A percentile compares a stretch with the other conserved stretches of the same genome.
Conservation (phyloP, 257 asterid genomes). For the Cordia subcordata region DNA sequence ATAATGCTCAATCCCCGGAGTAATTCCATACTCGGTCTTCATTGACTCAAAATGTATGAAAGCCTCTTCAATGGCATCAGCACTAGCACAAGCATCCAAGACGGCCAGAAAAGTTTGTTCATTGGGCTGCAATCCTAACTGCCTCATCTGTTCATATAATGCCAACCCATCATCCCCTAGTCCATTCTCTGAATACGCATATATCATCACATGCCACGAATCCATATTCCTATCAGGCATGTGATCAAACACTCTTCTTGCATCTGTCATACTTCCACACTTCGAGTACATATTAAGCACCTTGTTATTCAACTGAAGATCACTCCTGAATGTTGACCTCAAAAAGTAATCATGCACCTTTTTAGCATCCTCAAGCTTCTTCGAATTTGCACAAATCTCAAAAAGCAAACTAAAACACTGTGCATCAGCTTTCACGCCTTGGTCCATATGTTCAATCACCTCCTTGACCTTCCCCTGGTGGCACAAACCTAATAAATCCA, state of each 20-base stretch:
- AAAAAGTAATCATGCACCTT: constrained; percentile 82
- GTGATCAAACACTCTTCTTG: constrained; percentile 84
- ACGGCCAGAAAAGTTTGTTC: constrained; percentile 75
- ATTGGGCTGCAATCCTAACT: constrained; percentile 47
- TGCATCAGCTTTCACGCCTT: constrained; percentile 58
- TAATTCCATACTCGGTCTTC: constrained; percentile 60
- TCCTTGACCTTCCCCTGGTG: constrained; percentile 74
- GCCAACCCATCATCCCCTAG: constrained; percentile 89
- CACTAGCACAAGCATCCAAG: constrained; percentile 86
- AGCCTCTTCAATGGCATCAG: constrained; percentile 90
- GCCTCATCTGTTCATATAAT: constrained; percentile 79
- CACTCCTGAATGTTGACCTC: constrained; percentile 69
- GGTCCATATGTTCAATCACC: constrained; percentile 71
- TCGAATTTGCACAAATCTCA: constrained; percentile 57
- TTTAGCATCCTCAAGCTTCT: constrained; percentile 83
- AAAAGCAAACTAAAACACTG: constrained; percentile 72
- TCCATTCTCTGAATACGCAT: constrained; percentile 73
- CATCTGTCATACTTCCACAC: constrained; percentile 89
- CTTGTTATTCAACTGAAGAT: constrained; percentile 55
- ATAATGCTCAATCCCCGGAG: constrained; percentile 70
- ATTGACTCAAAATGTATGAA: constrained; percentile 82
- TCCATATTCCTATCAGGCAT: constrained; percentile 81
- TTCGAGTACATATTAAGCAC: constrained; percentile 77
- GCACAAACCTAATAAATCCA: constrained; percentile 57
- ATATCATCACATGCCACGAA: constrained; percentile 89